Base-by-base conservation (phyloP, 129 eudicot species). In the Chrysanthemum makinoi region DNA sequence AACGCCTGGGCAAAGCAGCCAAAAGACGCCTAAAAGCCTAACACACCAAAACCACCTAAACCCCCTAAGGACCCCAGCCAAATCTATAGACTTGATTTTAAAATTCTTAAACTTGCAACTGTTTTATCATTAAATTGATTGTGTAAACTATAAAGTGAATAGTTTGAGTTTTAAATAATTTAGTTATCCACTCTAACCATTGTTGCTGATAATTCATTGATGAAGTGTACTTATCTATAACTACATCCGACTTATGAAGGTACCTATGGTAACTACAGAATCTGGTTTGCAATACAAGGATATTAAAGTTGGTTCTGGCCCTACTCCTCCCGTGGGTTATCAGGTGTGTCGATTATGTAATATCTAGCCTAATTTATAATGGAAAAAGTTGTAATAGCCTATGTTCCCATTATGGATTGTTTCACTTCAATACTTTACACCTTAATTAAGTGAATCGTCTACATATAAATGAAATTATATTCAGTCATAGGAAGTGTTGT, bases 251-350 rank as follows among this genome's bases (percentile, higher is more conserved):
- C 66, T 76, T 62, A 66, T 83, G 75, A 82, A 94, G 99, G 96
- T 88, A 51, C 88, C 99, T 20, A 87, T 88, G 95, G 89, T 88
- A 77, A 95, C 96, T 53, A 95, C 99, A 63, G 97, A 86, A 75
- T 95, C 99, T 50, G 99, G 99, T 52, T 83, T 95, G 87, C 96
- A 88, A 81, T 95, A 90, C 84, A 90, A 90, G 84, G 99, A 95
- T 81, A 90, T 95, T 61, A 88, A 86, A 76, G 83, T 90, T 70
- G 99, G 99, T 62, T 75, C 65, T 48, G 97, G 97, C 55, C 99
- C 99, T 46, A 77, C 86, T 75, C 99, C 99, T 14, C 99, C 97
- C 68, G 82, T 95, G 83, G 99, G 99, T 64, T 95, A 80, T 83
- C 99, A 95, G 96, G 99, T 90, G 85, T 49, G 59, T 53, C 35